Evolutionary conservation across 164 flowering plant genomes (phyloP).

Genomic region (Macadamia tetraphylla): DNA sequence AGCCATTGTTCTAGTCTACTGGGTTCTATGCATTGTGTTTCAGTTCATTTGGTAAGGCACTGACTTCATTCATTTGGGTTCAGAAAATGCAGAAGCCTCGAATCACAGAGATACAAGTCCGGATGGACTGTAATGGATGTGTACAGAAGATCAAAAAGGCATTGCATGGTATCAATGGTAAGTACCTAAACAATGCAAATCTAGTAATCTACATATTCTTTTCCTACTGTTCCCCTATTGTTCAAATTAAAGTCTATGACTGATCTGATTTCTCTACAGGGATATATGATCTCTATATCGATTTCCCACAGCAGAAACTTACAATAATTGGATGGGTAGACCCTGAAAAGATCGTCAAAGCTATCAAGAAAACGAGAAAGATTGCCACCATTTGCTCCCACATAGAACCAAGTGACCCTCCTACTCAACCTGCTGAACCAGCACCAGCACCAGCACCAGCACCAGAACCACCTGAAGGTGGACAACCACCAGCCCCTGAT

Average conservation of each 20-base stretch:
- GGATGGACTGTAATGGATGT: slow-evolving; percentile 97
- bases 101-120: slow-evolving; percentile 72
- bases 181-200: neutral
- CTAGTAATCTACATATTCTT: neutral
- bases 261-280: slow-evolving; percentile 39
- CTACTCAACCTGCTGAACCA: slow-evolving; percentile 26
- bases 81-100: slow-evolving; percentile 57
- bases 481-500: slow-evolving; percentile 24
- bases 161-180: slow-evolving; percentile 63
- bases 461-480: slow-evolving; percentile 37
- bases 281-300: slow-evolving; percentile 60
- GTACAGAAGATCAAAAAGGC: slow-evolving; percentile 96
- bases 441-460: too few relatives aligned
- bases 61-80: neutral
- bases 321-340: slow-evolving; percentile 85
- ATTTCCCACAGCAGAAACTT: slow-evolving; percentile 74
- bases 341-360: slow-evolving; percentile 70
- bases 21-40: neutral
- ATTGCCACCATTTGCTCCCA: slow-evolving; percentile 70
- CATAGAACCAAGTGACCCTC: slow-evolving; percentile 32
- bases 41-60: too few relatives aligned
- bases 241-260: neutral
- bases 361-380: slow-evolving; percentile 81
- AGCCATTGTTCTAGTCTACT: neutral
- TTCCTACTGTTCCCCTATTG: neutral